Evolutionary conservation across 2,329 filamentous ascomycete genomes (phyloP), one percentile per base, ranked within the genome.

Genomic region (Penicillium sp.): DNA sequence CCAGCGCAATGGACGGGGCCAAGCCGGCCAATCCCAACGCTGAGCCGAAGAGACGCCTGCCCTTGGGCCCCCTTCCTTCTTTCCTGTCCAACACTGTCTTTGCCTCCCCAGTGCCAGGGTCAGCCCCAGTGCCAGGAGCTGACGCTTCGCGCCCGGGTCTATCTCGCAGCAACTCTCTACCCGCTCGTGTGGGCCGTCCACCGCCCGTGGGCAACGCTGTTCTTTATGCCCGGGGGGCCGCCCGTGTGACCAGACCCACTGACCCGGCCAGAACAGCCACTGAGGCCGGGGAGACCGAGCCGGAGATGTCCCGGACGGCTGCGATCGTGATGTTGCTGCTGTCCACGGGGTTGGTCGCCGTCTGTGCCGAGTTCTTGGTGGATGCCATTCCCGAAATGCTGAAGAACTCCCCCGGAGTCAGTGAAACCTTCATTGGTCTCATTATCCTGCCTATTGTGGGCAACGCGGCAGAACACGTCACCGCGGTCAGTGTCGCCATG

Each of bases 391-490:
- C 86, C 45, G 76, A 75, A 5, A 82, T 90, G 66, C 81, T 86
- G 2, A 69, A 73, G 13, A 67, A 73, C 3, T 82, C 80, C 11
- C 70, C 69, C 9, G 73, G 29, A 11, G 11, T 90, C 50, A 85
- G 79, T 52, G 78, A 87, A 61, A 84, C 86, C 32, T 90, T 91
- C 54, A 83, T 90, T 52, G 87, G 87, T 59, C 76, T 90, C 9
- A 90, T 91, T 58, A 81, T 91, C 45, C 73, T 91, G 4, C 86
- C 86, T 7, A 89, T 90, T 58, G 86, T 90, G n/a, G 85, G 86
- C 35, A 90, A 90, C 59, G 86, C 86, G 2, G 86, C 86, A 11
- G 86, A 90, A 70, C 86, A 90, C 73, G 85, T 86, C 18, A 90
- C 86, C 0, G 86, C 86, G 5, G 85, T 90, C 46, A 87, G 82